Evolutionary conservation across 345 rosid genomes (phyloP).

Genomic region (Eutrema yunnanense): DNA sequence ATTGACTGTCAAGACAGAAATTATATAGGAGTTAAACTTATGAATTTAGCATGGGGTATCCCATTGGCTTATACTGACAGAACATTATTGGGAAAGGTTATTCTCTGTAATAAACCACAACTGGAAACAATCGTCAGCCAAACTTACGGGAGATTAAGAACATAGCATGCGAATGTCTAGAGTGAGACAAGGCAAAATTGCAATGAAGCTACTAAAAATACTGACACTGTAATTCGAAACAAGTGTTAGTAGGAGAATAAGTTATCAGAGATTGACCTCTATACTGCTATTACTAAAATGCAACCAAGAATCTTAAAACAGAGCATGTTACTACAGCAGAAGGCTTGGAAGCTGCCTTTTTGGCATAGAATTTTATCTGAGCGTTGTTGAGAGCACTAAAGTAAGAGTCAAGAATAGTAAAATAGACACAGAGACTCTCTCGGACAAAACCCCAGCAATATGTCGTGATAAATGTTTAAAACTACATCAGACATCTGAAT

Average conservation of each 20-base stretch:
- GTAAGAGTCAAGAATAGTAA: neutral
- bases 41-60: neutral
- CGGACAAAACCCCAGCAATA: neutral
- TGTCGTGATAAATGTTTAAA: neutral
- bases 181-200: neutral
- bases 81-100: neutral
- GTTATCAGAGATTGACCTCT: neutral
- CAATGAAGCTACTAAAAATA: neutral
- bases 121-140: neutral
- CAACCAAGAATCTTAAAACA: neutral
- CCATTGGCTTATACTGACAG: neutral
- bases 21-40: neutral
- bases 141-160: neutral
- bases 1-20: constrained; percentile 50
- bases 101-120: neutral
- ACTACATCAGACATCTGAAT: neutral
- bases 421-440: neutral
- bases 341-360: neutral
- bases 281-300: neutral
- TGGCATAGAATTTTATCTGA: neutral
- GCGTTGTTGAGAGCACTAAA: neutral
- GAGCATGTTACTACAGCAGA: neutral
- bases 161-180: neutral
- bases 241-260: neutral
- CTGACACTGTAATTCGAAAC: neutral